Base-by-base conservation (phyloP, 768 basidiomycete genomes). In the Naganishia randhawae region DNA sequence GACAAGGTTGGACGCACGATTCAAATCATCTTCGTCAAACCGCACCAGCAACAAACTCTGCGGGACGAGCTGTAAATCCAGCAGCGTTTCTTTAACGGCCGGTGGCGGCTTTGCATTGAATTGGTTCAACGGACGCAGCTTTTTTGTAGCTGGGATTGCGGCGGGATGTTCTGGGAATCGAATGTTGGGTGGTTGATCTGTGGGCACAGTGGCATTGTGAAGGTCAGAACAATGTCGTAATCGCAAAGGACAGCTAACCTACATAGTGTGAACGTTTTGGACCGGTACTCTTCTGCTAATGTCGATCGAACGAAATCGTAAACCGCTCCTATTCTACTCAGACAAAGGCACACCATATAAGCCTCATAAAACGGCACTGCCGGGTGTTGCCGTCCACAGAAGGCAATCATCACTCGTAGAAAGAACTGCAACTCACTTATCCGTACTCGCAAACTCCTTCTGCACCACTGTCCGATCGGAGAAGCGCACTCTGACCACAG, bases 391-490 rank as follows among this genome's bases (percentile, higher is more conserved):
- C n/a, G n/a, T n/a, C 48, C n/a, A 10, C 1, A 42, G 37, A 27
- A 35, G 37, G 8, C 14, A 16, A 16, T 17, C 31, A 22, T 2
- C 39, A 35, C 3, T 22, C 2, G 19, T 19, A 8, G 11, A n/a
- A 48, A 48, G 4, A 33, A 17, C n/a, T n/a, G n/a, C n/a, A 19
- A 35, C 54, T 55, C 33, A 55, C 39, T 62, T 62, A 25, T 61
- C 69, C 75, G 67, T 55, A 76, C 76, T 74, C 73, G 22, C 70
- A 66, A 79, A 79, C 4, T 65, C 63, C 27, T 70, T 73, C 51
- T 79, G 77, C 3, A 79, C 75, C 53, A 75, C 73, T 13, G 78
- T 79, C n/a, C 76, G 74, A 69, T 79, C 77, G 5, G 76, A 75
- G 66, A 79, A 79, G 62, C 74, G 73, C 6, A 79, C 70, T 22